phyloP scores from a whole-genome alignment of 371 early-diverging fungal genomes.

The Rhizopus sp. region DNA sequence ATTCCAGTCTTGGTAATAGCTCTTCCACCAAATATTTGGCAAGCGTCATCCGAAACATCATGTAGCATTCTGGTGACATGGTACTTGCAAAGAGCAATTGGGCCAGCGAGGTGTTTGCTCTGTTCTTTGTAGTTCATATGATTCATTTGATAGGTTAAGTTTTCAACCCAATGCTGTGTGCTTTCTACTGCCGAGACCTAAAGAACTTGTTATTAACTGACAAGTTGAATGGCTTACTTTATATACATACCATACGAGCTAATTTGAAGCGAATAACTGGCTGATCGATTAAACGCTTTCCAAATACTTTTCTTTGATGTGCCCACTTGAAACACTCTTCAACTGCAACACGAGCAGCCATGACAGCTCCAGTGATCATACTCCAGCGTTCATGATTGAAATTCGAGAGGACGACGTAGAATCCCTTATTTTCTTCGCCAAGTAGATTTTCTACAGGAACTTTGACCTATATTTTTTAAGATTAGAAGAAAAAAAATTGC shows the following conservation, averaged over 20 bases:
- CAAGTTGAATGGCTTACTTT: conserved; percentile 15
- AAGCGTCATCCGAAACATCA: conserved; percentile 51
- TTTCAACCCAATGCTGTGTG: conserved; percentile 50
- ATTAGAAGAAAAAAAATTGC: not conserved
- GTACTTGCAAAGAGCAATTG: conserved; percentile 56
- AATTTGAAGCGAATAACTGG: conserved; percentile 66
- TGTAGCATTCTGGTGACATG: conserved; percentile 50
- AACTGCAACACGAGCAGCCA: conserved; percentile 24
- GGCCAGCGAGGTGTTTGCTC: conserved; percentile 53
- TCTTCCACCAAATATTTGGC: conserved; percentile 65
- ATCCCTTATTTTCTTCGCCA: conserved; percentile 71
- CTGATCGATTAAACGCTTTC: conserved; percentile 75
- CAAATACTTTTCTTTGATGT: conserved; percentile 71
- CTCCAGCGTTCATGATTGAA: conserved; percentile 55
- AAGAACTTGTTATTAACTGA: not conserved
- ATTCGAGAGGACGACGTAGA: conserved; percentile 51
- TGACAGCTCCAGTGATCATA: conserved; percentile 22
- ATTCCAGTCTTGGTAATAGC: conserved; percentile 56
- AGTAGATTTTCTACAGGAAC: conserved; percentile 73
- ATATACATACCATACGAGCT: conserved; percentile 65
- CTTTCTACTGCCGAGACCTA: conserved; percentile 48
- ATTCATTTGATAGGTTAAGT: conserved; percentile 56
- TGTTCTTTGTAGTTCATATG: conserved; percentile 54
- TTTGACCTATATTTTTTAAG: conserved; percentile 38
- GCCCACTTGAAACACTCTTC: conserved; percentile 48